Percentiles rank a stretch among this genome's conserved stretches.
Conservation (phyloP, 2,329 filamentous ascomycete species). For the Aspergillus unguis region DNA sequence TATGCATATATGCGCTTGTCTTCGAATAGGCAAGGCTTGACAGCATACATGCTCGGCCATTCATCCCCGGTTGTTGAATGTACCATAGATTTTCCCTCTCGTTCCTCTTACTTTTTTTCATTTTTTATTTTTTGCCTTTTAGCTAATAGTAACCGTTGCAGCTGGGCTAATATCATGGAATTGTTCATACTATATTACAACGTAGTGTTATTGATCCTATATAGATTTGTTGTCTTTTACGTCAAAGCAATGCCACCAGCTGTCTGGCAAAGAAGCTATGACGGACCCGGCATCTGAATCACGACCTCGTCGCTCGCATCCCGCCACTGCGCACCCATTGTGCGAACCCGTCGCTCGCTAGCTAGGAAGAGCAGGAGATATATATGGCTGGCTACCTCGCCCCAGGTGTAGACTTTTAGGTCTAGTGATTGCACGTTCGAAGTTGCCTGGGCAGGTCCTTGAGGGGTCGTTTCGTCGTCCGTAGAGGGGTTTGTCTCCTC, state of each 20-base stretch:
- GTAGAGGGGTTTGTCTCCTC: constrained; percentile 16
- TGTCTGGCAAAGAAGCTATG: background rate
- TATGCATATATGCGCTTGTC: background rate
- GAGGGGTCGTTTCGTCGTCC: background rate
- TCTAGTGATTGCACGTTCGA: constrained; percentile 27
- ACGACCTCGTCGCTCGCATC: constrained; percentile 59
- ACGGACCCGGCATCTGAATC: constrained; percentile 45
- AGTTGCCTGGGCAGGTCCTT: background rate
- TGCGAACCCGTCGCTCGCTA: constrained; percentile 61
- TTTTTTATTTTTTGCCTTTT: background rate
- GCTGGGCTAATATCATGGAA: background rate
- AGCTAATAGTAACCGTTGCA: background rate
- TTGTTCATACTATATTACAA: background rate
- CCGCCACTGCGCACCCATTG: constrained; percentile 61
- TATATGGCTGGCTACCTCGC: constrained; percentile 66
- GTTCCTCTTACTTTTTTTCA: background rate
- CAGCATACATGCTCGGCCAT: background rate
- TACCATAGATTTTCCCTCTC: constrained; percentile 1
- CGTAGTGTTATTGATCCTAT: too few relatives aligned
- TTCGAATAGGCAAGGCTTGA: background rate
- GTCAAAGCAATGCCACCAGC: too few relatives aligned
- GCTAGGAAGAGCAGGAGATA: constrained; percentile 73
- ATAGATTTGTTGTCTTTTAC: too few relatives aligned
- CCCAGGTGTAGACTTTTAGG: constrained; percentile 75
- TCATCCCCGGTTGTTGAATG: background rate